Conservation (phyloP, 2,329 filamentous ascomycete species). For the Aspergillus sp. region DNA sequence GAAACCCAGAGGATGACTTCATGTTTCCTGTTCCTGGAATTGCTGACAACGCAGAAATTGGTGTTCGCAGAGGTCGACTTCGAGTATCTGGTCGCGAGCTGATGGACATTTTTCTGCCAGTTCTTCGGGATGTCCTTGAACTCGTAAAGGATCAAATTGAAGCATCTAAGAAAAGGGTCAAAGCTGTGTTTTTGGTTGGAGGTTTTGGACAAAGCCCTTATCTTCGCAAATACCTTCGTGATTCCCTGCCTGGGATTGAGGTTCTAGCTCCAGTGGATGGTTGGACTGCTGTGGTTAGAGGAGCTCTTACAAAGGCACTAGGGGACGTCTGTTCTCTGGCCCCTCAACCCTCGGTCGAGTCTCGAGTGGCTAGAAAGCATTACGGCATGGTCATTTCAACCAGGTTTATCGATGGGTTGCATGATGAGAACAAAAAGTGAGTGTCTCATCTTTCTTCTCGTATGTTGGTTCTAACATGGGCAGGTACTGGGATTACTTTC, state of each 20-base stretch:
- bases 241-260: conserved; percentile 10
- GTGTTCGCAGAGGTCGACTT: conserved; percentile 17
- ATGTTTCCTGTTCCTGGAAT: conserved; percentile 20
- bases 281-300: conserved; percentile 24
- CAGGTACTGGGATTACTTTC: conserved; percentile 9
- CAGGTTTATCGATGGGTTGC: conserved; percentile 3
- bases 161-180: conserved; percentile 58
- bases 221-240: conserved; percentile 13
- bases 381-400: conserved; percentile 11
- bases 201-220: conserved; percentile 25
- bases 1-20: conserved; percentile 9
- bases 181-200: conserved; percentile 28
- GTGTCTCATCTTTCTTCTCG: neutral
- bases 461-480: neutral
- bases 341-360: conserved; percentile 8
- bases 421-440: conserved; percentile 12
- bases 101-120: conserved; percentile 15
- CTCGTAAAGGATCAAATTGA: conserved; percentile 34
- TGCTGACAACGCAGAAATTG: conserved; percentile 9
- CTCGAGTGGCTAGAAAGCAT: conserved; percentile 16
- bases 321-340: conserved; percentile 6
- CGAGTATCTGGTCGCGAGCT: conserved; percentile 13
- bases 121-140: conserved; percentile 12
- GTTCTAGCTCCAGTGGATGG: conserved; percentile 17
- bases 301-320: conserved; percentile 13